Evolutionary conservation across 169 alveolate species (phyloP), one percentile per base, ranked within the genome.

Genomic region (Cytauxzoon felis): DNA sequence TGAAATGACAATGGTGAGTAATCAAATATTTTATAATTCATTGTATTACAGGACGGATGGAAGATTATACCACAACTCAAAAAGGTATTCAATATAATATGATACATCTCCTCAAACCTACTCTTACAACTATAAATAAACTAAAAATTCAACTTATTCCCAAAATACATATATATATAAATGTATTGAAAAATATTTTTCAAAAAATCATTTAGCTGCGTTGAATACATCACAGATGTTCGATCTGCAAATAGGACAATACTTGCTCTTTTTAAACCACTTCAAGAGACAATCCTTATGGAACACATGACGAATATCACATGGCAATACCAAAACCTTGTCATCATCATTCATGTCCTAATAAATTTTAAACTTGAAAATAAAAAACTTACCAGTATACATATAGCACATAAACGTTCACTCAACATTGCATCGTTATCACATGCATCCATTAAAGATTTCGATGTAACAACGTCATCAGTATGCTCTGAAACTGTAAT

Each of bases 1-100:
- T 43, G 98, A 95, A 29, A 79, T 96, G 81, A 49, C 91, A 2
- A 91, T 92, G 56, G 81, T 69, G 49, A 6, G 57, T 69, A 32
- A 3, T 2, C 5, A 58, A 13, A 24, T 0, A 1, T 18, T 5
- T 16, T n/a, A 18, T 18, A 7, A 36, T 7, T 6, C 75, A 53
- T 38, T 9, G 19, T 29, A 33, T 58, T 19, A 23, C 24, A 83
- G 75, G 98, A 93, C 61, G 99, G 93, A 61, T 96, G 99, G 99
- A 87, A 88, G 68, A 81, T 94, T 38, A 94, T 95, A 6, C 91
- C 88, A 38, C 92, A 88, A 49, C 88, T 92, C 24, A 92, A 92
- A 54, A 87, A 84, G 49, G 87, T 86, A 3, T 90, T 85, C 48
- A 87, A 88, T 57, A 91, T 92, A 40, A 60, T 86, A 23, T 90